phyloP scores from a whole-genome alignment of 2,329 filamentous ascomycete genomes.

The Acephala macrosclerotiorum region DNA sequence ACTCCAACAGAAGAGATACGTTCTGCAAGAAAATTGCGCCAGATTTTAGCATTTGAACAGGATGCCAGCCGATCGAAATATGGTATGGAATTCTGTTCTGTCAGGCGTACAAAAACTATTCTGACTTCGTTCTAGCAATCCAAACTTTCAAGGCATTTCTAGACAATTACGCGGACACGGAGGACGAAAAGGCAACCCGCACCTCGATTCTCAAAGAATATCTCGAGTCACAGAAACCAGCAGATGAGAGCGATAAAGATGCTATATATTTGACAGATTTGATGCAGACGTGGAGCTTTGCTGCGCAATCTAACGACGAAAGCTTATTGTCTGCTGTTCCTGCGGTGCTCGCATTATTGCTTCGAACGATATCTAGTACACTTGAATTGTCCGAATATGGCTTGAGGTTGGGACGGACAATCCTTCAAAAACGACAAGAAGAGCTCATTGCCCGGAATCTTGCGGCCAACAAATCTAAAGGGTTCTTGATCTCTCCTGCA shows the following conservation, averaged over 20 bases:
- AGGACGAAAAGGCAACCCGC: conserved; percentile 56
- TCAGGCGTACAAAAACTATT: not conserved
- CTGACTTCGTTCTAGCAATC: conserved; percentile 56
- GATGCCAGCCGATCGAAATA: conserved; percentile 72
- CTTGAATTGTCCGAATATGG: conserved; percentile 80
- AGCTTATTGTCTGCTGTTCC: conserved; percentile 81
- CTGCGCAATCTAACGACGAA: conserved; percentile 80
- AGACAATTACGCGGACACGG: conserved; percentile 65
- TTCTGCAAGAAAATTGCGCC: conserved; percentile 70
- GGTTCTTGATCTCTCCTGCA: conserved; percentile 87
- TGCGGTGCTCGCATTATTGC: conserved; percentile 80
- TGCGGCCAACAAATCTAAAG: conserved; percentile 81
- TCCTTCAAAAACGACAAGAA: conserved; percentile 82
- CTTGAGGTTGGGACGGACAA: conserved; percentile 78
- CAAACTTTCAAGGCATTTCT: conserved; percentile 76
- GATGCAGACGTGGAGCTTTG: conserved; percentile 88
- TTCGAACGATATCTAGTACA: conserved; percentile 78
- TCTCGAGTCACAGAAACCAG: conserved; percentile 63
- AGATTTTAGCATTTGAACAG: conserved; percentile 75
- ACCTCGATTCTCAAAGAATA: conserved; percentile 72
- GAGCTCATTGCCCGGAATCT: conserved; percentile 82
- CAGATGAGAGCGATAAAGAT: conserved; percentile 59
- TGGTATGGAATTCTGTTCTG: conserved; percentile 50
- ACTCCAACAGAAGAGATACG: conserved; percentile 64
- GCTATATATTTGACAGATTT: conserved; percentile 77